phyloP scores from a whole-genome alignment of 345 rosid genomes.

The Aegle marmelos region DNA sequence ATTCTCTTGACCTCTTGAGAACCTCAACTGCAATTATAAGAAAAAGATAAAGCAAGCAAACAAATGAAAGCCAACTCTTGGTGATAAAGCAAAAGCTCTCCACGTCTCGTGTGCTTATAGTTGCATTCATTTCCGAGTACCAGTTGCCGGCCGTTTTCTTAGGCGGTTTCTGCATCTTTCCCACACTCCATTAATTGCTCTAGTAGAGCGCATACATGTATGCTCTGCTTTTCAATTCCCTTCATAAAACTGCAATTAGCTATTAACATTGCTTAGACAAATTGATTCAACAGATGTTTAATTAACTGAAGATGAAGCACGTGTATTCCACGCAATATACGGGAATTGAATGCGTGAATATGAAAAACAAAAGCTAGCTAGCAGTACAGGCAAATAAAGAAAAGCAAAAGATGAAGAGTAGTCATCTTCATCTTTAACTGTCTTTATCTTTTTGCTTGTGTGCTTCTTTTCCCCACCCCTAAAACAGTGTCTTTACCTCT shows the following conservation, averaged over 20 bases:
- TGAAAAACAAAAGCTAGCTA: neutral
- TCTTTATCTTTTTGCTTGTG: conserved; percentile 30
- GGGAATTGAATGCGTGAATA: neutral
- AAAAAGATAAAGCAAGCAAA: conserved; percentile 5
- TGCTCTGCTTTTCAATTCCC: neutral
- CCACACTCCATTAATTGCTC: neutral
- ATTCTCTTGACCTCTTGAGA: conserved; percentile 17
- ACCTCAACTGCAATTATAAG: neutral
- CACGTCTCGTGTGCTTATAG: conserved; percentile 16
- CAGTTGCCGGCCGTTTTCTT: neutral
- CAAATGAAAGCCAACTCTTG: conserved; percentile 16
- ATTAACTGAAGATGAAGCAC: no score
- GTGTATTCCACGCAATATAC: neutral
- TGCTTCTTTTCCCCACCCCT: conserved; percentile 12
- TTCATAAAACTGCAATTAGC: neutral
- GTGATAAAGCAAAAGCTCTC: conserved; percentile 21
- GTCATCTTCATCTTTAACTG: conserved; percentile 19
- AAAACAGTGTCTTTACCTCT: conserved; percentile 17
- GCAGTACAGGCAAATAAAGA: neutral
- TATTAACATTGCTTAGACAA: neutral
- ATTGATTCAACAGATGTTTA: neutral
- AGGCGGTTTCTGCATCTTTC: neutral
- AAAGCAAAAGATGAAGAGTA: conserved; percentile 24
- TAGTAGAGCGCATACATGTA: neutral
- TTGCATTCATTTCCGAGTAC: neutral